A percentile compares a stretch with the other conserved stretches of the same genome.
phyloP scores from a whole-genome alignment of 306 rosid genomes.

The Luffa acutangula region DNA sequence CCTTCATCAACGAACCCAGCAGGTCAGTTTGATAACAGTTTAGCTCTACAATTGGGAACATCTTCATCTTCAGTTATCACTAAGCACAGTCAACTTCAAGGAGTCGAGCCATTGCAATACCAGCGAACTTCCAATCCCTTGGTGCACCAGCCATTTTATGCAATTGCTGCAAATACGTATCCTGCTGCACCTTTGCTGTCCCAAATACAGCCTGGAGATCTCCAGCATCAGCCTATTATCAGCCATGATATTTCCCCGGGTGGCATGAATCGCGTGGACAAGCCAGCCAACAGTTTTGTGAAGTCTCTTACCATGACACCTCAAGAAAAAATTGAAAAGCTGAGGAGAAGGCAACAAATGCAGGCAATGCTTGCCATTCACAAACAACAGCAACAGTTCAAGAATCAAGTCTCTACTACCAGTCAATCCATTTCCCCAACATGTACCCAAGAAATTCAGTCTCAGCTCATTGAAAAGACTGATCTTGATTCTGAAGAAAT shows the following conservation, averaged over 20 bases:
- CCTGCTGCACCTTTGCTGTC: conserved; percentile 50
- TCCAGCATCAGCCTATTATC: conserved; percentile 29
- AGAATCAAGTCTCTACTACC: conserved; percentile 39
- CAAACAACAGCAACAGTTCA: conserved; percentile 63
- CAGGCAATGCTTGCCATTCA: conserved; percentile 95
- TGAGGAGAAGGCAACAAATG: conserved; percentile 89
- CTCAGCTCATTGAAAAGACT: conserved; percentile 33
- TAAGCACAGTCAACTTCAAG: conserved; percentile 43
- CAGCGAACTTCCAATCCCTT: conserved; percentile 43
- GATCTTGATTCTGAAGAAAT: conserved; percentile 45
- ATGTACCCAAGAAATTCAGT: conserved; percentile 34
- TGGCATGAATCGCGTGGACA: conserved; percentile 23
- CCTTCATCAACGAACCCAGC: conserved; percentile 37
- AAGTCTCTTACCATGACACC: conserved; percentile 73
- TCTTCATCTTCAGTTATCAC: conserved; percentile 40
- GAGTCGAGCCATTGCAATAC: conserved; percentile 35
- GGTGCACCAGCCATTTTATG: conserved; percentile 29
- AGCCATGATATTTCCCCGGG: conserved; percentile 36
- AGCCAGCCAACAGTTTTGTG: conserved; percentile 25
- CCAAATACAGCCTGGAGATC: conserved; percentile 40
- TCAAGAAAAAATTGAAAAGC: conserved; percentile 85
- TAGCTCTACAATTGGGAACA: conserved; percentile 30
- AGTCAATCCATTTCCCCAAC: conserved; percentile 31
- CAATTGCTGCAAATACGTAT: conserved; percentile 40
- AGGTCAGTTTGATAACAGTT: conserved; percentile 42